Percentiles rank a stretch among this genome's conserved stretches.
phyloP scores from a whole-genome alignment of 1,139 yeast species.

The Suhomyces coccinellae region DNA sequence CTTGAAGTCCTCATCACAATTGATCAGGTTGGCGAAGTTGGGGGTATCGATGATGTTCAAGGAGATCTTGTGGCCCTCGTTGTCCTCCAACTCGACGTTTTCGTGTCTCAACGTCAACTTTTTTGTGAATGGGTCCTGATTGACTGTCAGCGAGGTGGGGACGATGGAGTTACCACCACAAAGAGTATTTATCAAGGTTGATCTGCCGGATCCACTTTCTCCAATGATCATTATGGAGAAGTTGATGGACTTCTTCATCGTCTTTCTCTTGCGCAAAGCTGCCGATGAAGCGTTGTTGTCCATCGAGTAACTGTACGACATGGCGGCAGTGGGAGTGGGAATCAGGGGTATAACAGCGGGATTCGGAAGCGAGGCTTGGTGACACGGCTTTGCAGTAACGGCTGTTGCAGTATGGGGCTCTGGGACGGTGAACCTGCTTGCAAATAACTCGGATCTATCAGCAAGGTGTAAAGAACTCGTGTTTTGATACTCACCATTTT shows the following conservation, averaged over 20 bases:
- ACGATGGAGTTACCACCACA: slow-evolving; percentile 72
- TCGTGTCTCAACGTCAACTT: slow-evolving; percentile 49
- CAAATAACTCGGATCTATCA: slow-evolving; percentile 1
- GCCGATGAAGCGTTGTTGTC: slow-evolving; percentile 22
- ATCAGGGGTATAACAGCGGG: background rate
- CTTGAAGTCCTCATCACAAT: slow-evolving; percentile 44
- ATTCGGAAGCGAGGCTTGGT: background rate
- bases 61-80: slow-evolving; percentile 51
- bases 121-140: slow-evolving; percentile 44
- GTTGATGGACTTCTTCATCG: slow-evolving; percentile 53
- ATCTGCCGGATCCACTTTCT: slow-evolving; percentile 60
- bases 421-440: background rate
- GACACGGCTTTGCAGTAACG: background rate
- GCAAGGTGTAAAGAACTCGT: slow-evolving; percentile 3
- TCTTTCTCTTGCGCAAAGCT: slow-evolving; percentile 56
- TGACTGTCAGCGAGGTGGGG: slow-evolving; percentile 36
- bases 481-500: slow-evolving; percentile 11
- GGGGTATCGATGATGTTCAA: slow-evolving; percentile 61
- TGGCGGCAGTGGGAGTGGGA: background rate
- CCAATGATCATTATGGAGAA: slow-evolving; percentile 63
- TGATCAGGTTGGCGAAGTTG: slow-evolving; percentile 72
- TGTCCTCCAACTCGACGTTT: slow-evolving; percentile 52
- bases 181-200: slow-evolving; percentile 62
- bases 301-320: slow-evolving; percentile 18
- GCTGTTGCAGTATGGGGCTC: background rate